These are phyloP conservation scores for Dictyostelium discoideum DNA, from an alignment of 78 protist genomes.

Conservation along the genomic window dicty_2.7 NC_007090.3:2149001-2149500, in stretches of 20 bases:
- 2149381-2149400: no score
- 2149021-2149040: slow-evolving; percentile 55
- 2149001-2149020: slow-evolving; percentile 36
- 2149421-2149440: background rate
- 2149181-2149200: slow-evolving; percentile 93
- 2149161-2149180: slow-evolving; percentile 87
- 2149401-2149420: background rate
- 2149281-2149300: slow-evolving; percentile 63
- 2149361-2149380: slow-evolving; percentile 50
- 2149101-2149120: slow-evolving; percentile 60
- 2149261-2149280: slow-evolving; percentile 93
- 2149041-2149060: slow-evolving; percentile 67
- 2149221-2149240: slow-evolving; percentile 92
- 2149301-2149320: slow-evolving; percentile 73
- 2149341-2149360: slow-evolving; percentile 45
- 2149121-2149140: slow-evolving; percentile 48
- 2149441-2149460: background rate
- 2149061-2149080: slow-evolving; percentile 46
- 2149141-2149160: slow-evolving; percentile 50
- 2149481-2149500: slow-evolving; percentile 81
- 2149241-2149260: slow-evolving; percentile 88
- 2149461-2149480: background rate
- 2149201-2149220: slow-evolving; percentile 92
- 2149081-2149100: slow-evolving; percentile 60
- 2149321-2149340: slow-evolving; percentile 47